Evolutionary conservation across 225 moss, liverwort and hornwort species (phyloP).

Genomic region (Polytrichum commune): DNA sequence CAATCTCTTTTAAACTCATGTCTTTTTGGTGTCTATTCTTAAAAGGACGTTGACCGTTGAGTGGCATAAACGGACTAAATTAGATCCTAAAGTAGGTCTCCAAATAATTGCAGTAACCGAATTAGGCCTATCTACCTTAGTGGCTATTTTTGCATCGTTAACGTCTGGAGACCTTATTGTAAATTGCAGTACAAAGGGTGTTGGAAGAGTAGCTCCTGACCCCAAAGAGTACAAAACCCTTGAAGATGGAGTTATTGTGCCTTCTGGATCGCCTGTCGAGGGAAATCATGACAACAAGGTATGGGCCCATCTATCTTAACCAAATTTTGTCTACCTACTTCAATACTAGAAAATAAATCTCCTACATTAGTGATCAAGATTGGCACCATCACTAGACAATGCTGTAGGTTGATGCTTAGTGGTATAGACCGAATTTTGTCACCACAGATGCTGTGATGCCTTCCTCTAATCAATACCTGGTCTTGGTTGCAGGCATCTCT

Average conservation of each 20-base stretch:
- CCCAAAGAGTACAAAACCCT: slow-evolving; percentile 55
- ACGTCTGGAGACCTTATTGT: slow-evolving; percentile 21
- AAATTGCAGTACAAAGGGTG: slow-evolving; percentile 93
- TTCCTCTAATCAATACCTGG: too few relatives aligned
- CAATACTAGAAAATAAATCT: not conserved
- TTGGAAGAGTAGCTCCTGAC: slow-evolving; percentile 62
- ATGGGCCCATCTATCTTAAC: not conserved
- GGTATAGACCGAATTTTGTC: too few relatives aligned
- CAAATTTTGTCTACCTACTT: not conserved
- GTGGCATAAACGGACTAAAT: too few relatives aligned
- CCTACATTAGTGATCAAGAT: too few relatives aligned
- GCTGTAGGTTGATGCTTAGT: too few relatives aligned
- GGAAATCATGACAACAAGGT: not conserved
- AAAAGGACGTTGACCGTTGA: too few relatives aligned
- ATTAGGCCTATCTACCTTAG: not conserved
- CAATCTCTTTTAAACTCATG: too few relatives aligned
- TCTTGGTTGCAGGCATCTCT: slow-evolving; percentile 39
- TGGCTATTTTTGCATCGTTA: not conserved
- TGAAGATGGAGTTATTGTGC: slow-evolving; percentile 83
- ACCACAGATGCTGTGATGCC: too few relatives aligned
- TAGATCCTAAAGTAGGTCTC: too few relatives aligned
- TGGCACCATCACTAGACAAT: too few relatives aligned
- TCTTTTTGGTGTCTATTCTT: too few relatives aligned
- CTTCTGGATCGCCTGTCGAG: slow-evolving; percentile 55
- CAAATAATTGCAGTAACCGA: too few relatives aligned